Evolutionary conservation across 805 yeast genomes (phyloP).

Genomic region (Starmerella riodocensis): DNA sequence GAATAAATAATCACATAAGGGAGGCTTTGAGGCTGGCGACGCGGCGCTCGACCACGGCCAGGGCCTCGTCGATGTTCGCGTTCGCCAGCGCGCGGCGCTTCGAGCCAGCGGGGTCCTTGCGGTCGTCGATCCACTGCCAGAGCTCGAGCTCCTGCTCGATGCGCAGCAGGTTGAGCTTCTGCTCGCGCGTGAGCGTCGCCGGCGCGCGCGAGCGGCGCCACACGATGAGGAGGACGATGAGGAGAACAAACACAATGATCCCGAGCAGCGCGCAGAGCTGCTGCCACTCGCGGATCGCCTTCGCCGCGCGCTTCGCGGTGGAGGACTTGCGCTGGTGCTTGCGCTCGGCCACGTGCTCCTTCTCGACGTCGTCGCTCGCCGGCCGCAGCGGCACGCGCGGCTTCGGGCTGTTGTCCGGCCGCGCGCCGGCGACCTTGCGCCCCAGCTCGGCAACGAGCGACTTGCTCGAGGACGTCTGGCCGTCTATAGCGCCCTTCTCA

Average conservation of each 20-base stretch:
- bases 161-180: slow-evolving; percentile 21
- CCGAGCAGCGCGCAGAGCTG: slow-evolving; percentile 9
- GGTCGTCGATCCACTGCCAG: slow-evolving; percentile 61
- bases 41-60: slow-evolving; percentile 18
- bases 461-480: slow-evolving; percentile 55
- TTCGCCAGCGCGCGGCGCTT: slow-evolving; percentile 18
- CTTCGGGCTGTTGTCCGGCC: neutral
- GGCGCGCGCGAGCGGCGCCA: slow-evolving; percentile 1
- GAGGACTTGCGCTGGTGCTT: slow-evolving; percentile 6
- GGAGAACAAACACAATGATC: slow-evolving; percentile 10
- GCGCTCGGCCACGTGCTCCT: slow-evolving; percentile 3
- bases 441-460: slow-evolving; percentile 34
- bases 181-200: slow-evolving; percentile 1
- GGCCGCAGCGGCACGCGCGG: slow-evolving; percentile 8
- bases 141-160: slow-evolving; percentile 43
- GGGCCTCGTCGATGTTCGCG: slow-evolving; percentile 19
- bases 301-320: slow-evolving; percentile 14
- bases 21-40: slow-evolving; percentile 17
- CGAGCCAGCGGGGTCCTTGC: slow-evolving; percentile 22
- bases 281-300: slow-evolving; percentile 18
- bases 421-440: slow-evolving; percentile 6
- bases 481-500: slow-evolving; percentile 70
- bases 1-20: too few relatives aligned
- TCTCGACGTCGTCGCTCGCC: neutral
- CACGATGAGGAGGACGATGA: slow-evolving; percentile 8